Conservation (phyloP, 495 filamentous ascomycete species). For the Daldinia grandis region DNA sequence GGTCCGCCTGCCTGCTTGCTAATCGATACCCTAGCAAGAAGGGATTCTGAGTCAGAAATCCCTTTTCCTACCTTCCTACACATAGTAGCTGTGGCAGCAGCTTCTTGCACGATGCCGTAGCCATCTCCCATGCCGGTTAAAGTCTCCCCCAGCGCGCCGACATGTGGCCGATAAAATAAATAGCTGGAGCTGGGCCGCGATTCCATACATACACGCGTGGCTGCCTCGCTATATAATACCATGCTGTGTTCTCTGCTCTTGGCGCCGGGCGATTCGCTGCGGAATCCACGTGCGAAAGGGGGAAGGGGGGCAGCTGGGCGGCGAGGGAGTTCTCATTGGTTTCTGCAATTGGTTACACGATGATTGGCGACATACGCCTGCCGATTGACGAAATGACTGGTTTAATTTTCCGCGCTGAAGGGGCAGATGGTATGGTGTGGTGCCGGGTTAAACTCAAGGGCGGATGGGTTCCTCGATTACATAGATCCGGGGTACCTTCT, state of each 20-base stretch:
- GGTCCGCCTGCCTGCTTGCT: constrained; percentile 10
- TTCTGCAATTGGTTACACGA: constrained; percentile 26
- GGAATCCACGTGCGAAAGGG: constrained; percentile 28
- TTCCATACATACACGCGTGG: constrained; percentile 33
- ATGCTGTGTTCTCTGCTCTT: constrained; percentile 5
- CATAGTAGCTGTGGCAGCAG: neutral
- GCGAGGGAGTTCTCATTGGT: constrained; percentile 1
- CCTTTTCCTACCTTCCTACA: constrained; percentile 13
- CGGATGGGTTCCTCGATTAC: neutral
- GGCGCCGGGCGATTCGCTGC: constrained; percentile 22
- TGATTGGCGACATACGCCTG: constrained; percentile 41
- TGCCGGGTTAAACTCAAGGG: constrained; percentile 11
- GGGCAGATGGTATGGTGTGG: constrained; percentile 3
- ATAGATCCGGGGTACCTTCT: constrained; percentile 26
- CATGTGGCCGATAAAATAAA: constrained; percentile 29
- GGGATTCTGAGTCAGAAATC: constrained; percentile 13
- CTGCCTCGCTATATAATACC: constrained; percentile 11
- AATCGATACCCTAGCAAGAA: neutral
- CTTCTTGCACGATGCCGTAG: neutral
- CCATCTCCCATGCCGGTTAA: constrained; percentile 34
- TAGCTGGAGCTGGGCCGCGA: constrained; percentile 27
- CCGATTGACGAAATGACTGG: constrained; percentile 44
- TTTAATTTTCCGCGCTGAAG: constrained; percentile 22
- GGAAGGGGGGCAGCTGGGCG: constrained; percentile 25
- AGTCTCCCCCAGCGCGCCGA: constrained; percentile 28